Evolutionary conservation across 2,329 filamentous ascomycete species (phyloP).

Genomic region (Dryadomyces quercivorus): DNA sequence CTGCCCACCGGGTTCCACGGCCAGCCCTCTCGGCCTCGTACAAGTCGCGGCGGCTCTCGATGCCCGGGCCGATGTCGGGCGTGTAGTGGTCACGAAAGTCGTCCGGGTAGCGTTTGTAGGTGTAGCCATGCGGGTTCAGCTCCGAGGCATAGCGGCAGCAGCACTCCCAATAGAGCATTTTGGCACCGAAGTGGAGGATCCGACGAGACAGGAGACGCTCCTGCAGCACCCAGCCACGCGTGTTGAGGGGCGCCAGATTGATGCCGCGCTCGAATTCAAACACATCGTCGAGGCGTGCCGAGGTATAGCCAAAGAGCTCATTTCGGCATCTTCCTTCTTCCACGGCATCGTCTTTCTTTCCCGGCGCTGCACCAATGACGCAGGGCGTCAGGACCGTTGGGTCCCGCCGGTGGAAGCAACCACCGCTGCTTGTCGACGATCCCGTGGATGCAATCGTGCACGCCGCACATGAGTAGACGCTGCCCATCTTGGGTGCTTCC

Average conservation of each 20-base stretch:
- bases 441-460: slow-evolving; percentile 9
- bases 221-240: slow-evolving; percentile 10
- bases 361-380: neutral
- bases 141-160: neutral
- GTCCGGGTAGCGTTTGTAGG: neutral
- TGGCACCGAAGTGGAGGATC: slow-evolving; percentile 1
- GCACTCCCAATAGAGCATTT: slow-evolving; percentile 1
- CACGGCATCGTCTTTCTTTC: too few species aligned
- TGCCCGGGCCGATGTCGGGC: neutral
- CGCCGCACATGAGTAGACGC: slow-evolving; percentile 8
- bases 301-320: neutral
- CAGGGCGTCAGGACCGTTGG: neutral
- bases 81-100: neutral
- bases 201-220: slow-evolving; percentile 7
- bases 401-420: slow-evolving; percentile 4
- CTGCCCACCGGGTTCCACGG: too few species aligned
- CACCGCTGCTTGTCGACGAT: neutral
- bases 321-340: too few species aligned
- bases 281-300: neutral
- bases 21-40: neutral
- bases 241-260: neutral
- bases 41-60: neutral
- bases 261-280: neutral
- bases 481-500: slow-evolving; percentile 9
- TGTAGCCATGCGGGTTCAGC: neutral